Conservation (phyloP, 192 early-diverging fungal genomes). For the Rhizophagus prolifer region DNA sequence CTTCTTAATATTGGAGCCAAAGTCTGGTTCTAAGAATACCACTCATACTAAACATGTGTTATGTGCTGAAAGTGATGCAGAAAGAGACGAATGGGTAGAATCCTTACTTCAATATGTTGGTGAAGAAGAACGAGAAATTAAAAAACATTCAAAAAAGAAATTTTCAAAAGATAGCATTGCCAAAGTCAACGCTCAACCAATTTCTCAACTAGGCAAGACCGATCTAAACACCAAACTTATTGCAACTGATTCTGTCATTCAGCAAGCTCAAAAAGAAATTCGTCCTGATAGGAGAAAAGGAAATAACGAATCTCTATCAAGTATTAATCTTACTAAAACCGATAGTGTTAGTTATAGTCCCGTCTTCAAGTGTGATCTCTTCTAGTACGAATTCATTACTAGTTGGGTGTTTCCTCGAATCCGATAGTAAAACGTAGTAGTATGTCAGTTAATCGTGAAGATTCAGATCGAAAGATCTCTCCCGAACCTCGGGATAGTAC, state of each 20-base stretch:
- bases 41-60: constrained; percentile 79
- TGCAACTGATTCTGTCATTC: constrained; percentile 38
- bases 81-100: constrained; percentile 90
- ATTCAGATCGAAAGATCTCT: neutral
- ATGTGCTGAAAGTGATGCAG: constrained; percentile 83
- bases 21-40: constrained; percentile 54
- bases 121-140: constrained; percentile 32
- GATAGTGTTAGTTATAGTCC: neutral
- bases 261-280: constrained; percentile 31
- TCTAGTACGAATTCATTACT: constrained; percentile 9
- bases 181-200: constrained; percentile 37
- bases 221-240: constrained; percentile 37
- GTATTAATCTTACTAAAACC: neutral
- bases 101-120: constrained; percentile 55
- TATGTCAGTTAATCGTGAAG: neutral
- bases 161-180: constrained; percentile 31
- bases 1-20: constrained; percentile 83
- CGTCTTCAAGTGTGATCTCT: too few relatives aligned
- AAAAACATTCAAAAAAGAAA: constrained; percentile 27
- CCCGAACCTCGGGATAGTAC: constrained; percentile 2
- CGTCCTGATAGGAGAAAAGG: constrained; percentile 26
- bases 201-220: constrained; percentile 34
- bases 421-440: neutral
- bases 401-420: neutral
- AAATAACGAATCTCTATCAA: constrained; percentile 8